These are phyloP conservation scores for Capsaspora owczarzaki DNA, from an alignment of 78 protist genomes.

Conservation along the genomic window DNA sequence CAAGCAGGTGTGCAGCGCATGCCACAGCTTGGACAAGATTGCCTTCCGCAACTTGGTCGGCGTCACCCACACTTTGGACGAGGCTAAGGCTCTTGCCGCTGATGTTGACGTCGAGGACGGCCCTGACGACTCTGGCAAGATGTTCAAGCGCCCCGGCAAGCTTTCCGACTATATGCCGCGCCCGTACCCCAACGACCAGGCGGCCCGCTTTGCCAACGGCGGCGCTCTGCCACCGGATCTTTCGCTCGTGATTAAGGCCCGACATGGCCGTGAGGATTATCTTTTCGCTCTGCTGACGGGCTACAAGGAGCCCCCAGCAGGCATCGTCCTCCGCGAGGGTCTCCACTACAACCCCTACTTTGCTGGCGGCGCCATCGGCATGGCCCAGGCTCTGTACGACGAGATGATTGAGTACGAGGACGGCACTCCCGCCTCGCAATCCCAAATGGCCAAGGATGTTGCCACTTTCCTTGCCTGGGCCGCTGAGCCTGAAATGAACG, in stretches of 20 bases:
- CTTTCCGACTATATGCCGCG: slow-evolving; percentile 65
- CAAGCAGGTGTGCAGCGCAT: slow-evolving; percentile 76
- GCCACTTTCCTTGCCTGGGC: slow-evolving; percentile 73
- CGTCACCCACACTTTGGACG: slow-evolving; percentile 54
- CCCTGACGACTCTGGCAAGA: slow-evolving; percentile 58
- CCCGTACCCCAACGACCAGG: slow-evolving; percentile 82
- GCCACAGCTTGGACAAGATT: slow-evolving; percentile 64
- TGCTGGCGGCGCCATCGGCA: slow-evolving; percentile 75
- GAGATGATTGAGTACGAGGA: slow-evolving; percentile 73
- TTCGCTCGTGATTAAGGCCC: slow-evolving; percentile 67
- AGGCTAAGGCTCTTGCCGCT: slow-evolving; percentile 58
- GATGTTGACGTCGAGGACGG: slow-evolving; percentile 42
- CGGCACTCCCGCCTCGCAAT: slow-evolving; percentile 69
- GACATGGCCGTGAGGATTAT: slow-evolving; percentile 71
- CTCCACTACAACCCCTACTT: slow-evolving; percentile 83
- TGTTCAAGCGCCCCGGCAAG: slow-evolving; percentile 80
- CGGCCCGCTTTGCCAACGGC: slow-evolving; percentile 68
- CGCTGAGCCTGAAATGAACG: slow-evolving; percentile 67
- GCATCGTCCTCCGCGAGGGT: slow-evolving; percentile 60
- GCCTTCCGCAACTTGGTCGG: slow-evolving; percentile 71
- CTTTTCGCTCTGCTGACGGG: slow-evolving; percentile 78
- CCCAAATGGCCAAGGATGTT: slow-evolving; percentile 90
- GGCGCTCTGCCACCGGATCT: slow-evolving; percentile 89
- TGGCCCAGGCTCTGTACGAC: slow-evolving; percentile 64
- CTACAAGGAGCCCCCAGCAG: slow-evolving; percentile 73